These are phyloP conservation scores for Hypoxylon sp. DNA, from an alignment of 2,329 filamentous ascomycete genomes.

Conservation along the genomic window DNA sequence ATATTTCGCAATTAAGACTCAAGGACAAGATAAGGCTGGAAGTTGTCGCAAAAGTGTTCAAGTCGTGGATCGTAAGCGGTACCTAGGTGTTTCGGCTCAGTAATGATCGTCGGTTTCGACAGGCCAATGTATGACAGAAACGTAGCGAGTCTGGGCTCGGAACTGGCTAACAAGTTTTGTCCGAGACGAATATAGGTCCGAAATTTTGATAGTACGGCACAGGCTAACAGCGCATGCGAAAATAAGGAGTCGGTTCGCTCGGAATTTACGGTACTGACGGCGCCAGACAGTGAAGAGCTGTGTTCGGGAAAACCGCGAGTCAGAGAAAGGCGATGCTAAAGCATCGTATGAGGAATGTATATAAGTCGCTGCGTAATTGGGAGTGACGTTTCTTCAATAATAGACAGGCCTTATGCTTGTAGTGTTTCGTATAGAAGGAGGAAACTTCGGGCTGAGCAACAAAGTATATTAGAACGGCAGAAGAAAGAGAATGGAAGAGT, in stretches of 20 bases:
- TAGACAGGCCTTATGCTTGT: slow-evolving; percentile 26
- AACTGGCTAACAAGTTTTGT: slow-evolving; percentile 29
- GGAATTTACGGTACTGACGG: slow-evolving; percentile 12
- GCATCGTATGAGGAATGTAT: slow-evolving; percentile 39
- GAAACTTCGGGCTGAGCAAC: slow-evolving; percentile 13
- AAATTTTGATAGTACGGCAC: slow-evolving; percentile 25
- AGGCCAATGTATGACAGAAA: slow-evolving; percentile 49
- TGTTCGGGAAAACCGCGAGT: slow-evolving; percentile 12
- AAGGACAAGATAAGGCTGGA: slow-evolving; percentile 11
- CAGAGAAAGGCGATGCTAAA: slow-evolving; percentile 25
- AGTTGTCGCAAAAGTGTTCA: slow-evolving; percentile 31
- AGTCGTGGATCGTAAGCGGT: slow-evolving; percentile 41
- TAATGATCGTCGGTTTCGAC: slow-evolving; percentile 60
- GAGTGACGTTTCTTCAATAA: slow-evolving; percentile 17
- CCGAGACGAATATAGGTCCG: slow-evolving; percentile 34
- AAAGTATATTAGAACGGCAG: slow-evolving; percentile 16
- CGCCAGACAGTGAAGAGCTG: slow-evolving; percentile 12
- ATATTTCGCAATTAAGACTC: slow-evolving; percentile 10
- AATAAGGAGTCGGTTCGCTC: slow-evolving; percentile 23
- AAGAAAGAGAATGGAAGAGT: slow-evolving; percentile 25
- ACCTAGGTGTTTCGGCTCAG: slow-evolving; percentile 56
- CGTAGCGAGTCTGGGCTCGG: slow-evolving; percentile 37
- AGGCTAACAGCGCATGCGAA: slow-evolving; percentile 20
- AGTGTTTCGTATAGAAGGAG: slow-evolving; percentile 41
- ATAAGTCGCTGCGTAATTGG: slow-evolving; percentile 28